A percentile compares a stretch with the other conserved stretches of the same genome.
These are phyloP conservation scores for Myxozyma neotropica DNA, from an alignment of 805 yeast species.

Conservation along the genomic window DNA sequence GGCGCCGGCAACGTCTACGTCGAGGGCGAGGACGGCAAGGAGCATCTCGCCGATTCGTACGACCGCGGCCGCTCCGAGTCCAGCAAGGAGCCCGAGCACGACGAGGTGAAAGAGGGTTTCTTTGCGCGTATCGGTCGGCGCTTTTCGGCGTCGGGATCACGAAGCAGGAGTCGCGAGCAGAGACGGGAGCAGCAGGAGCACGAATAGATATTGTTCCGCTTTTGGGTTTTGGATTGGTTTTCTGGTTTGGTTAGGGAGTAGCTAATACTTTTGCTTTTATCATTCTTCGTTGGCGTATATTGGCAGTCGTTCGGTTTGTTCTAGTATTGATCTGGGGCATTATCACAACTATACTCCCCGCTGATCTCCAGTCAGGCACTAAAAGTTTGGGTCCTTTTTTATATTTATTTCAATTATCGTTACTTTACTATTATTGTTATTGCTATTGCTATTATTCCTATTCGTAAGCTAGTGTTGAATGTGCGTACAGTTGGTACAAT, in stretches of 20 bases:
- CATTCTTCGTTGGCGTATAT: no score
- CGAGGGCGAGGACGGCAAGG: constrained; percentile 22
- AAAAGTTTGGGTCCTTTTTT: no score
- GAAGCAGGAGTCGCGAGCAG: constrained; percentile 7
- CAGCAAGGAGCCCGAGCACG: not conserved
- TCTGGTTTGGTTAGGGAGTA: not conserved
- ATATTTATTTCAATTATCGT: no score
- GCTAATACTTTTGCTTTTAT: no score
- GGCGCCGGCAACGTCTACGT: constrained; percentile 44
- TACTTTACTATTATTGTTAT: no score
- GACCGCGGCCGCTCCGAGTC: constrained; percentile 2
- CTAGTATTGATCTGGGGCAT: no score
- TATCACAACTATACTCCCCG: no score
- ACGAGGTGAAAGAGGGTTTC: constrained; percentile 4
- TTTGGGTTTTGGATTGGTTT: not conserved
- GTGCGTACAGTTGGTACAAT: no score
- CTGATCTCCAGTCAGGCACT: no score
- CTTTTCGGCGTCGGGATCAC: constrained; percentile 1
- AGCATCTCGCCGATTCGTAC: not conserved
- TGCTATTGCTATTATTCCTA: no score
- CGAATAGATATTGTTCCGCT: not conserved
- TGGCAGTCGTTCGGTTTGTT: no score
- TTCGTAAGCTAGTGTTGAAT: no score
- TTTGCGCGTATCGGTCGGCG: constrained; percentile 19
- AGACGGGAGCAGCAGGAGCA: not conserved